Evolutionary conservation across 139 green algal species (phyloP).

Genomic region (Nannochloris sp.): DNA sequence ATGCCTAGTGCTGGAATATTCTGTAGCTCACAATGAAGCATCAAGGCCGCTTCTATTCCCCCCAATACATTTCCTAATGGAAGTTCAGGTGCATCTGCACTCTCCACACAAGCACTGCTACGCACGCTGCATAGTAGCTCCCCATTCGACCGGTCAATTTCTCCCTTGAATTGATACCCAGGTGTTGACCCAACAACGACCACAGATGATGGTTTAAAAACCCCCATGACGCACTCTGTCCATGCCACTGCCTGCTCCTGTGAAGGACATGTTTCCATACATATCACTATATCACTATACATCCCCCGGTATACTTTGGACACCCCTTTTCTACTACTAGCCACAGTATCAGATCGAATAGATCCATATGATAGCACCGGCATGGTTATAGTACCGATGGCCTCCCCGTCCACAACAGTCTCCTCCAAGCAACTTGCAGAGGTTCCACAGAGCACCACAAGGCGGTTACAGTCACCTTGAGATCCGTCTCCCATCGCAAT

Average conservation of each 20-base stretch:
- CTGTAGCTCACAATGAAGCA: background rate
- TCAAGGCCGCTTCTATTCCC: background rate
- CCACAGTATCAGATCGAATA: background rate
- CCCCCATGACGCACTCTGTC: background rate
- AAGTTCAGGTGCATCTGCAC: background rate
- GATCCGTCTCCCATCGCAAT: background rate
- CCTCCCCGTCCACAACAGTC: no score
- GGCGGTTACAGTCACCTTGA: no score
- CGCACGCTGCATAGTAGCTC: slow-evolving; percentile 8
- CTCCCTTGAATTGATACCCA: background rate
- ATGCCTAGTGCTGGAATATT: background rate
- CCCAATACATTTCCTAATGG: background rate
- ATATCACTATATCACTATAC: background rate
- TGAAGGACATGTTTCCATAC: background rate
- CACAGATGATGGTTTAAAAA: background rate
- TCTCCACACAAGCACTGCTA: background rate
- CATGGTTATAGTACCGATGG: no score
- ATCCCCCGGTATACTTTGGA: background rate
- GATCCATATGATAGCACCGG: no score
- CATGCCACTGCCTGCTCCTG: background rate
- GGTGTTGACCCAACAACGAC: background rate
- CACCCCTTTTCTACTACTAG: background rate
- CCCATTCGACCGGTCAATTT: slow-evolving; percentile 9
- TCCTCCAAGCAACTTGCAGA: no score
- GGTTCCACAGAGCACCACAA: no score